Conservation (phyloP, 331 rosid genomes). For the Acacia concinna region DNA sequence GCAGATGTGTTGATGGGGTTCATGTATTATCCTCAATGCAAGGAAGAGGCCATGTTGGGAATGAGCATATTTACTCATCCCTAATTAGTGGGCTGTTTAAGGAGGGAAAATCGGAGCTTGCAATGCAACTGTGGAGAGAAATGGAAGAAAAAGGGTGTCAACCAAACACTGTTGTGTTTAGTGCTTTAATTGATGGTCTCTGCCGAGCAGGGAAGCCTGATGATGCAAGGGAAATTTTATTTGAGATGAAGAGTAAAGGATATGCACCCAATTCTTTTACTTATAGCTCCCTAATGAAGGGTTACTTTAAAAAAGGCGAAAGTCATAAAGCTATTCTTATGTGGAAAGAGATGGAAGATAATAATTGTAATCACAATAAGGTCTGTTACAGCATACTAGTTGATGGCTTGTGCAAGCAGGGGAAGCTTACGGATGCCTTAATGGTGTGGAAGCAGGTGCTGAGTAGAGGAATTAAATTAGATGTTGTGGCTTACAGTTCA, state of each 20-base stretch:
- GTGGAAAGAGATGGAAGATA: conserved; percentile 71
- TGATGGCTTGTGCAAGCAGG: conserved; percentile 74
- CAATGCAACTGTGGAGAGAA: conserved; percentile 72
- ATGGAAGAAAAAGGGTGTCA: conserved; percentile 66
- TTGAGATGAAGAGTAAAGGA: conserved; percentile 70
- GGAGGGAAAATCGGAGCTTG: conserved; percentile 72
- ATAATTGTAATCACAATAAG: conserved; percentile 48
- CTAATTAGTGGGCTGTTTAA: conserved; percentile 87
- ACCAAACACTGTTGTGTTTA: conserved; percentile 66
- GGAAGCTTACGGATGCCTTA: conserved; percentile 73
- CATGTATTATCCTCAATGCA: conserved; percentile 60
- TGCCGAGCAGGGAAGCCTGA: conserved; percentile 76
- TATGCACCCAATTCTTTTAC: conserved; percentile 65
- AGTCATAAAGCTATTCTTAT: conserved; percentile 64
- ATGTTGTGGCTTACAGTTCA: conserved; percentile 88
- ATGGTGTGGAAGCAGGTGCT: conserved; percentile 86
- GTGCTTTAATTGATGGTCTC: conserved; percentile 81
- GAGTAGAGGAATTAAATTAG: conserved; percentile 72
- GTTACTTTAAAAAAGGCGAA: conserved; percentile 62
- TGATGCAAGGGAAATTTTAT: conserved; percentile 59
- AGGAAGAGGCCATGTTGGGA: conserved; percentile 69
- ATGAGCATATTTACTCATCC: conserved; percentile 70
- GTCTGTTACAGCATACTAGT: conserved; percentile 75
- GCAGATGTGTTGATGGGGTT: conserved; percentile 67
- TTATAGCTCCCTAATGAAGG: conserved; percentile 83